Conservation (phyloP, 176 grass and related monocot species). For the Paspalum vaginatum region DNA sequence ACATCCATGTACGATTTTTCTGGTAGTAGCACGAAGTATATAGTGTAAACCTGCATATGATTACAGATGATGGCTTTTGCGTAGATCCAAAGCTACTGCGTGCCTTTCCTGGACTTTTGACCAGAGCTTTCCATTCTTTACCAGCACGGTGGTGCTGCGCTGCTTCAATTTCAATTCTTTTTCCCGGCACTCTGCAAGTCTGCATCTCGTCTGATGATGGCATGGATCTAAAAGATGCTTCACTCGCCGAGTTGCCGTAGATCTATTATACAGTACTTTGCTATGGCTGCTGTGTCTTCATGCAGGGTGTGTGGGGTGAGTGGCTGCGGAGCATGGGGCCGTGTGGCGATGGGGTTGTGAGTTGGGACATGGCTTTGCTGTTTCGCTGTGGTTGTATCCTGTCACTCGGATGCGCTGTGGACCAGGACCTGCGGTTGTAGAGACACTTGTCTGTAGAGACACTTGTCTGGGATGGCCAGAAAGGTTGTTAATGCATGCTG, state of each 20-base stretch:
- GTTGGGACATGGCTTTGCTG: neutral
- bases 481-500: slow-evolving; percentile 30
- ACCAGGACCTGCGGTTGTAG: neutral
- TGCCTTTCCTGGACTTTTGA: slow-evolving; percentile 25
- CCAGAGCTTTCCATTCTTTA: slow-evolving; percentile 10
- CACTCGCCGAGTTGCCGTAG: no score
- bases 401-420: neutral
- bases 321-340: neutral
- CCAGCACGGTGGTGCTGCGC: no score
- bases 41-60: slow-evolving; percentile 29
- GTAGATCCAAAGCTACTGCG: slow-evolving; percentile 47
- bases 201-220: no score
- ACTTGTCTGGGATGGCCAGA: slow-evolving; percentile 20
- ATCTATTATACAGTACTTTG: no score
- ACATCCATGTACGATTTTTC: neutral
- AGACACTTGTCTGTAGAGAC: neutral
- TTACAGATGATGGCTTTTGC: slow-evolving; percentile 36
- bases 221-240: no score
- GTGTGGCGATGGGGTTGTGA: neutral
- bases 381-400: neutral
- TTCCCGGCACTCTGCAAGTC: no score
- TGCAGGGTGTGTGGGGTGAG: no score
- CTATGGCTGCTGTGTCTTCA: no score
- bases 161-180: no score
- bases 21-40: neutral